Percentiles rank a stretch among this genome's conserved stretches.
phyloP scores from a whole-genome alignment of 257 asterid species.

The Solanum etuberosum region DNA sequence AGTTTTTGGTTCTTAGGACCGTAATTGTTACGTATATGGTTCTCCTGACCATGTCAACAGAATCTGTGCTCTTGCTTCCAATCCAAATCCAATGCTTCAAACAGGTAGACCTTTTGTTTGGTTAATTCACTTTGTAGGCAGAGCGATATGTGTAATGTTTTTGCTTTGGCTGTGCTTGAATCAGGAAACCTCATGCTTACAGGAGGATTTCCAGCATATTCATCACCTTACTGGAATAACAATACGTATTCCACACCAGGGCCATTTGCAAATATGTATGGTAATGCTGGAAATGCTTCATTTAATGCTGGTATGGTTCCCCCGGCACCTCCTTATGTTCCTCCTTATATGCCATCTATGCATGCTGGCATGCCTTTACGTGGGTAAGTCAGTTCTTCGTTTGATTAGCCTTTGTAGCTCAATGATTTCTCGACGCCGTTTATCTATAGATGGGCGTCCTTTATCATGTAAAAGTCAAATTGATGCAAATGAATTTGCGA shows the following conservation, averaged over 20 bases:
- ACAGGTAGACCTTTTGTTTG: slow-evolving; percentile 35
- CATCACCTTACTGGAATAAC: slow-evolving; percentile 59
- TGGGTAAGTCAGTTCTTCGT: slow-evolving; percentile 28
- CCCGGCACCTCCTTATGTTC: slow-evolving; percentile 22
- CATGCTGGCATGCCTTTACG: slow-evolving; percentile 25
- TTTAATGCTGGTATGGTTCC: slow-evolving; percentile 52
- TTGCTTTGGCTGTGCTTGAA: not conserved
- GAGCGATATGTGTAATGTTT: not conserved
- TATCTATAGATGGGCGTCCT: not conserved
- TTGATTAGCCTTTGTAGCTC: not conserved
- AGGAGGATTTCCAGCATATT: slow-evolving; percentile 54
- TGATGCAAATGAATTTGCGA: not conserved
- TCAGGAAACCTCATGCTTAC: slow-evolving; percentile 43
- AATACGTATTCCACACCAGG: slow-evolving; percentile 29
- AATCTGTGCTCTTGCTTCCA: slow-evolving; percentile 53
- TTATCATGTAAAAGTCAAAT: not conserved
- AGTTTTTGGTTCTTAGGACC: not conserved
- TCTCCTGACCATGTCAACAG: slow-evolving; percentile 81
- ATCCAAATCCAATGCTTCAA: slow-evolving; percentile 42
- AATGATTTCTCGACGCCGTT: not conserved
- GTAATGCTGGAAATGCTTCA: slow-evolving; percentile 50
- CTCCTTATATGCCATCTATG: slow-evolving; percentile 36
- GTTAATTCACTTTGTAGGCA: not conserved
- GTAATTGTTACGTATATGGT: slow-evolving; percentile 70
- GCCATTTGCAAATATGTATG: slow-evolving; percentile 33